Conservation (phyloP, 75 land plant species). For the Chamaecyparis obtusa region DNA sequence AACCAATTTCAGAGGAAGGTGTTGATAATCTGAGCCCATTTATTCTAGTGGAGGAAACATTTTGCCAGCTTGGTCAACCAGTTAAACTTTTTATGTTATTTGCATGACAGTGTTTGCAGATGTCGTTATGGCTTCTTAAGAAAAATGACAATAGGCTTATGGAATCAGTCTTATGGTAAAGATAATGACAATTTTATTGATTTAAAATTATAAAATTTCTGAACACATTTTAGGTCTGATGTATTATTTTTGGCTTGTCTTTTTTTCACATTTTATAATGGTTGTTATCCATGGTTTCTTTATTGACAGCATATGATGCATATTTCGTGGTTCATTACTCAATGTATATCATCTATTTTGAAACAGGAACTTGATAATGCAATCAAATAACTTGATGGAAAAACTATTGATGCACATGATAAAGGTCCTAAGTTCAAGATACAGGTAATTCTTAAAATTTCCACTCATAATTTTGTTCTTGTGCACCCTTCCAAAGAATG, state of each 20-base stretch:
- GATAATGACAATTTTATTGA: not conserved
- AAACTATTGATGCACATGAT: conserved; percentile 27
- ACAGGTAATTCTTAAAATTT: conserved; percentile 17
- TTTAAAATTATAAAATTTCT: not conserved
- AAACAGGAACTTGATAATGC: conserved; percentile 42
- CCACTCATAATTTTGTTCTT: not conserved
- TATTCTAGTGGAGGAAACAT: conserved; percentile 23
- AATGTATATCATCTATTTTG: not conserved
- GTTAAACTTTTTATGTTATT: conserved; percentile 58
- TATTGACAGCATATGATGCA: not conserved
- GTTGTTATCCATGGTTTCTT: not conserved
- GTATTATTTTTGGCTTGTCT: not conserved
- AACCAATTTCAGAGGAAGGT: conserved; percentile 11
- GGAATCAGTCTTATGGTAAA: conserved; percentile 10
- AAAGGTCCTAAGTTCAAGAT: conserved; percentile 27
- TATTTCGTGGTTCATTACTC: not conserved
- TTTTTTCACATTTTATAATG: not conserved
- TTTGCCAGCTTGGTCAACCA: conserved; percentile 26
- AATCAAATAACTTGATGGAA: conserved; percentile 41
- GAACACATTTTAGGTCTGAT: not conserved
- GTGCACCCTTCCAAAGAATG: not conserved
- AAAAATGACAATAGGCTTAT: conserved; percentile 19
- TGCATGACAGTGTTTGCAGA: conserved; percentile 74
- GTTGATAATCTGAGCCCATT: conserved; percentile 13
- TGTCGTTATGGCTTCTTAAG: conserved; percentile 63